Evolutionary conservation across 176 grass and related monocot genomes (phyloP).

Genomic region (Tillandsia leiboldiana): DNA sequence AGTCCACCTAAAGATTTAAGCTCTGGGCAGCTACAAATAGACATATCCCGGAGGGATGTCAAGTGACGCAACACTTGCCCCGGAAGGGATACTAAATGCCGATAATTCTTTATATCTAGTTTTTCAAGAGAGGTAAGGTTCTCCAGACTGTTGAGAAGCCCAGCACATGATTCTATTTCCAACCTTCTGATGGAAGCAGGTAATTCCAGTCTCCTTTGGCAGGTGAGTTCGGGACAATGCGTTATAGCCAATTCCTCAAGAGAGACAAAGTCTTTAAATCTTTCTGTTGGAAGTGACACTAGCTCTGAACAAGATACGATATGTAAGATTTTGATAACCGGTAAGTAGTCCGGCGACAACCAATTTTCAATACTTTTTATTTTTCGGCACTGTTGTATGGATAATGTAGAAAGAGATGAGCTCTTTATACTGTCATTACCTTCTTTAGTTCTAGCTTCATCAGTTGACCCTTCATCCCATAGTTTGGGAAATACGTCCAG

Average conservation of each 20-base stretch:
- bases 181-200: conserved; percentile 29
- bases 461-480: neutral
- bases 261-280: conserved; percentile 8
- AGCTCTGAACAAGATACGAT: conserved; percentile 4
- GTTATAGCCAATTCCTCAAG: conserved; percentile 10
- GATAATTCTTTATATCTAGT: conserved; percentile 8
- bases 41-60: conserved; percentile 1
- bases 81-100: conserved; percentile 10
- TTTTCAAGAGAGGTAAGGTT: conserved; percentile 7
- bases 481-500: neutral
- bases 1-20: conserved; percentile 5
- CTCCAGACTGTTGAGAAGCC: conserved; percentile 5
- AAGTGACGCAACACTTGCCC: conserved; percentile 3
- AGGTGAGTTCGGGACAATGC: conserved; percentile 7
- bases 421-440: neutral
- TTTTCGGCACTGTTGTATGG: neutral
- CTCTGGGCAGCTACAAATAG: neutral
- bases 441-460: neutral
- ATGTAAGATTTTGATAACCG: neutral
- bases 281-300: neutral
- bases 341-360: neutral
- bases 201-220: neutral
- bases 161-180: conserved; percentile 4
- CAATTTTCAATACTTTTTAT: neutral
- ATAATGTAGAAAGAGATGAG: neutral